These are phyloP conservation scores for Pseudocercospora fuligena DNA, from an alignment of 2,329 filamentous ascomycete genomes.

Conservation along the genomic window DNA sequence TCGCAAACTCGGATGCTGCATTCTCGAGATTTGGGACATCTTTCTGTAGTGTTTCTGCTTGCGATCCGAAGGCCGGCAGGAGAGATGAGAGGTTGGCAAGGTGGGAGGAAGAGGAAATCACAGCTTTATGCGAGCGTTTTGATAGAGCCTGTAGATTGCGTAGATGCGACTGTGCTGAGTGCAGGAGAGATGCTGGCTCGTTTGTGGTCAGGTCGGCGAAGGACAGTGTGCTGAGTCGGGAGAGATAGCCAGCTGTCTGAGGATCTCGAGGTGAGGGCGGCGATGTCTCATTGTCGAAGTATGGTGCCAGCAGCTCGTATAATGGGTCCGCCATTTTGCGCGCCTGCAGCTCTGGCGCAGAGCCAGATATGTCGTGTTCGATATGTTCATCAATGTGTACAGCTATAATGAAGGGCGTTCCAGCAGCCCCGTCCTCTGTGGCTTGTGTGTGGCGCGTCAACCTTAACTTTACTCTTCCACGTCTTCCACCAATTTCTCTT, in stretches of 20 bases:
- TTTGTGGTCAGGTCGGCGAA: conserved; percentile 72
- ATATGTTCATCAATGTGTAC: too few species aligned
- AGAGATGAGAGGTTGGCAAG: conserved; percentile 74
- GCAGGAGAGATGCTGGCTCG: conserved; percentile 79
- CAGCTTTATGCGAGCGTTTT: conserved; percentile 82
- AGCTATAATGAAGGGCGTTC: too few species aligned
- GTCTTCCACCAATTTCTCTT: background rate
- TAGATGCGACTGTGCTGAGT: conserved; percentile 78
- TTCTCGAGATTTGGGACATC: conserved; percentile 79
- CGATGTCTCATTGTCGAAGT: conserved; percentile 55
- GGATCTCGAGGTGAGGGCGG: conserved; percentile 54
- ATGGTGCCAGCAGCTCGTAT: conserved; percentile 72
- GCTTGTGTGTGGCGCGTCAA: background rate
- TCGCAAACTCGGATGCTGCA: conserved; percentile 78
- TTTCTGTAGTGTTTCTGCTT: conserved; percentile 69
- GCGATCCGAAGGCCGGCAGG: conserved; percentile 70
- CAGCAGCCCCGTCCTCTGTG: too few species aligned
- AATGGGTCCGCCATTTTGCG: conserved; percentile 64
- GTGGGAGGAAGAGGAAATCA: conserved; percentile 79
- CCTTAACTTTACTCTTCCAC: background rate
- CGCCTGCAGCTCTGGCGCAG: background rate
- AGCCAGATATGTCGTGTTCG: too few species aligned
- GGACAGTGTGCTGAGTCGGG: conserved; percentile 75
- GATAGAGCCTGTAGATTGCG: conserved; percentile 85
- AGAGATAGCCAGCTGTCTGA: conserved; percentile 71